phyloP scores from a whole-genome alignment of 352 stramenopile species.

The Pythium sukuiense region DNA sequence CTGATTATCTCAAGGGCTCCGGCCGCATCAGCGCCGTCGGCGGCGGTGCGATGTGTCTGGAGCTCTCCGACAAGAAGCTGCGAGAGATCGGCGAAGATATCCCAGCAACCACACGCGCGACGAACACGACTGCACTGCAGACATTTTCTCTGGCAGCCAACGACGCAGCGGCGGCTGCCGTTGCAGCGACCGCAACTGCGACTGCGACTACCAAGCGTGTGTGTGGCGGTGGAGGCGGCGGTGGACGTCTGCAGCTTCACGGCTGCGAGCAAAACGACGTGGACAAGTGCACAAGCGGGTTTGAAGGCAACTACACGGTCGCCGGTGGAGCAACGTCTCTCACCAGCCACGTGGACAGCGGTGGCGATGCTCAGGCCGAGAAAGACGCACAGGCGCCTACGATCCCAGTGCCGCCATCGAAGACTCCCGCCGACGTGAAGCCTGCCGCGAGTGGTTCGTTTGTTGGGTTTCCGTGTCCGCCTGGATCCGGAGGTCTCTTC shows the following conservation, averaged over 20 bases:
- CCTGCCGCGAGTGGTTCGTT: slow-evolving; percentile 59
- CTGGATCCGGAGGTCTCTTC: slow-evolving; percentile 71
- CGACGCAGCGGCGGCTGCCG: not conserved
- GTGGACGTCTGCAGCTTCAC: slow-evolving; percentile 66
- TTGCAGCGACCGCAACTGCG: not conserved
- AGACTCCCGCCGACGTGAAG: slow-evolving; percentile 12
- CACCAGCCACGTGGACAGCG: slow-evolving; percentile 9
- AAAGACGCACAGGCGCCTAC: slow-evolving; percentile 11
- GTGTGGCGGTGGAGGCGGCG: slow-evolving; percentile 72
- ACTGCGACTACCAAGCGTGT: slow-evolving; percentile 23
- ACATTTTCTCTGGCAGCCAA: not conserved
- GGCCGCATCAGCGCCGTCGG: slow-evolving; percentile 72
- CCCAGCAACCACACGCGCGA: not conserved
- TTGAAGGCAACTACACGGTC: slow-evolving; percentile 81
- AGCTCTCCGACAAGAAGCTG: slow-evolving; percentile 6
- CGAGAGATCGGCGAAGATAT: not conserved
- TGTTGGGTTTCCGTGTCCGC: slow-evolving; percentile 78
- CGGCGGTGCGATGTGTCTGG: slow-evolving; percentile 54
- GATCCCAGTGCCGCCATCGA: slow-evolving; percentile 19
- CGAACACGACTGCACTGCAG: not conserved
- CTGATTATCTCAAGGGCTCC: slow-evolving; percentile 53
- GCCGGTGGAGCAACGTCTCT: slow-evolving; percentile 50
- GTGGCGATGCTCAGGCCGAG: not conserved
- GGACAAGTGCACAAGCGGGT: slow-evolving; percentile 60
- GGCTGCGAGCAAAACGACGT: slow-evolving; percentile 69